Evolutionary conservation across 192 early-diverging fungal genomes (phyloP).

Genomic region (Linnemannia zychae): DNA sequence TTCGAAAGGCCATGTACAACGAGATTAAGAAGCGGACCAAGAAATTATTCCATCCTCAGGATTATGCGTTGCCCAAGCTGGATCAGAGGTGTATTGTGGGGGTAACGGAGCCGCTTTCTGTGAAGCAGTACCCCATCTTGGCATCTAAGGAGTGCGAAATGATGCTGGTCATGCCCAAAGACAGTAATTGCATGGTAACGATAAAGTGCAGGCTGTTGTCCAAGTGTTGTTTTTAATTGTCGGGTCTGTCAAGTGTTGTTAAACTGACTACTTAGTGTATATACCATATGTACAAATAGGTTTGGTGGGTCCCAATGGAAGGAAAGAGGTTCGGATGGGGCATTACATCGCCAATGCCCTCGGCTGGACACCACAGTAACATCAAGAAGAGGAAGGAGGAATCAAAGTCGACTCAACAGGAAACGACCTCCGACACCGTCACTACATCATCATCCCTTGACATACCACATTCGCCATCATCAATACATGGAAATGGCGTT

Average conservation of each 20-base stretch:
- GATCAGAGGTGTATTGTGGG: conserved; percentile 44
- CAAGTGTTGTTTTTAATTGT: neutral
- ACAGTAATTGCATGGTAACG: conserved; percentile 41
- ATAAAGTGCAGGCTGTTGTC: neutral
- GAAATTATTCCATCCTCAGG: conserved; percentile 23
- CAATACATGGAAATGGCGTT: neutral
- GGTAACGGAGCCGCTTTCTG: conserved; percentile 24
- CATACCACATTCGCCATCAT: conserved; percentile 8
- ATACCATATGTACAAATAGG: neutral
- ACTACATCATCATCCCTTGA: conserved; percentile 3
- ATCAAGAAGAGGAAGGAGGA: neutral
- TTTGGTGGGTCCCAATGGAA: conserved; percentile 46
- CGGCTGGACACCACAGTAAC: neutral
- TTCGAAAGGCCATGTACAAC: conserved; percentile 27
- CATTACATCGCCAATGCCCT: conserved; percentile 30
- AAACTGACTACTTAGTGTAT: neutral
- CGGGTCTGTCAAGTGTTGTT: neutral
- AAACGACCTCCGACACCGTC: neutral
- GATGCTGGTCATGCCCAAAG: conserved; percentile 41
- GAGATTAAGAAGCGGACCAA: conserved; percentile 24
- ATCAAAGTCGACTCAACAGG: neutral
- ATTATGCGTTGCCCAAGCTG: conserved; percentile 28
- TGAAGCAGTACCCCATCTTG: conserved; percentile 29
- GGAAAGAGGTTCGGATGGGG: conserved; percentile 50
- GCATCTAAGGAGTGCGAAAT: conserved; percentile 29